Evolutionary conservation across 2,329 filamentous ascomycete species (phyloP).

Genomic region (Fusarium armeniacum): DNA sequence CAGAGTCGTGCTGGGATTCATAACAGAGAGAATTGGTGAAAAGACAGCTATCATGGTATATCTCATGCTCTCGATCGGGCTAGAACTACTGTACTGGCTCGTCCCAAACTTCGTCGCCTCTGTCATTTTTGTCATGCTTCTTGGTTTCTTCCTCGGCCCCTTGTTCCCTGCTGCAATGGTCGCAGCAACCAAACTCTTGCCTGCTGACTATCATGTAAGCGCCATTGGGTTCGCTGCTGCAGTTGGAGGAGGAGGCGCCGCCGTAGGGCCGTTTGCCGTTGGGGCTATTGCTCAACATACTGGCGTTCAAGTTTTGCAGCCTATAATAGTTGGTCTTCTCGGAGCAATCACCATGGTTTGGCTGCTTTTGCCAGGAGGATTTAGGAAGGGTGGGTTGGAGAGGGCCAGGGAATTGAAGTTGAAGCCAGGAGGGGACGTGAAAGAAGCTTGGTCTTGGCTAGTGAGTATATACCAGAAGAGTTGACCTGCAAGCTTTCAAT

Average conservation of each 20-base stretch:
- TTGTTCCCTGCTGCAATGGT: constrained; percentile 83
- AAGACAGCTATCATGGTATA: constrained; percentile 75
- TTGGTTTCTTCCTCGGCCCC: constrained; percentile 85
- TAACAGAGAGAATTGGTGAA: constrained; percentile 81
- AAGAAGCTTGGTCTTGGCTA: constrained; percentile 31
- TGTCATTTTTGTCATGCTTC: constrained; percentile 76
- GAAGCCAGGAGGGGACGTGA: constrained; percentile 55
- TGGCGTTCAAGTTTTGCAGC: constrained; percentile 70
- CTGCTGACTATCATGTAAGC: constrained; percentile 80
- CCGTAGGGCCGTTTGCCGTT: constrained; percentile 74
- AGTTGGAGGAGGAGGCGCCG: constrained; percentile 80
- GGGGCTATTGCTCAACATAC: constrained; percentile 74
- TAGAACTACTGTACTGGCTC: constrained; percentile 84
- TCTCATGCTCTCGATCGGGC: constrained; percentile 71
- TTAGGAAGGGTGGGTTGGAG: constrained; percentile 59
- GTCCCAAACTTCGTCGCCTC: constrained; percentile 82
- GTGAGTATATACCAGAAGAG: no score
- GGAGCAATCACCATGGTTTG: constrained; percentile 62
- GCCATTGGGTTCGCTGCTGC: constrained; percentile 85
- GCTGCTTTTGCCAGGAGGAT: constrained; percentile 59
- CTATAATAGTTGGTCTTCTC: constrained; percentile 66
- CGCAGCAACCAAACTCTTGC: constrained; percentile 79
- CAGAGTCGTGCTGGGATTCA: constrained; percentile 78
- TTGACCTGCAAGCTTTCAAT: no score
- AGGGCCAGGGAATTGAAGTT: constrained; percentile 56